These are phyloP conservation scores for Limtongia smithiae DNA, from an alignment of 805 yeast species.

Conservation along the genomic window DNA sequence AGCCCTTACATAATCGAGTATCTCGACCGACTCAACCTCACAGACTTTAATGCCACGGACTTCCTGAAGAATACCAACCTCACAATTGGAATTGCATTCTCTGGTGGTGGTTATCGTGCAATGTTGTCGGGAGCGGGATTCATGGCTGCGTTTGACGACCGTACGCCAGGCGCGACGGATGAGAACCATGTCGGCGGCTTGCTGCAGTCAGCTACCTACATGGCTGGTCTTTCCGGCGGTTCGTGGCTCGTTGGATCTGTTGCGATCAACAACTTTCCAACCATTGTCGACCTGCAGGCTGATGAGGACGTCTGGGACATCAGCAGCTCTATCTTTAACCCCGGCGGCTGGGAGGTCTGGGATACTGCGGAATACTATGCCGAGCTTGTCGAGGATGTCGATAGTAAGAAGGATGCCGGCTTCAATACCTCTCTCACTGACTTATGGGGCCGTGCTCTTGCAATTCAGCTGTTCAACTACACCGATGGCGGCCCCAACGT, in stretches of 20 bases:
- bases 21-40: conserved; percentile 45
- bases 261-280: conserved; percentile 41
- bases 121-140: conserved; percentile 59
- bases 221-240: conserved; percentile 70
- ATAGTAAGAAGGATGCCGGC: conserved; percentile 57
- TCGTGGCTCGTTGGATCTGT: conserved; percentile 62
- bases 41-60: conserved; percentile 38
- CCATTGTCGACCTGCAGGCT: conserved; percentile 34
- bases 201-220: conserved; percentile 52
- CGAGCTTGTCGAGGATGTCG: conserved; percentile 43
- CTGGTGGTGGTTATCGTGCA: conserved; percentile 84
- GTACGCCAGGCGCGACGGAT: conserved; percentile 40
- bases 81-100: conserved; percentile 49
- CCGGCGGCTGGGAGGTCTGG: conserved; percentile 36
- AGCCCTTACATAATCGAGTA: conserved; percentile 41
- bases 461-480: conserved; percentile 65
- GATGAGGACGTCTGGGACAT: conserved; percentile 36
- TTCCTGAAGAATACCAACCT: conserved; percentile 28
- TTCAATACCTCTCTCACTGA: conserved; percentile 68
- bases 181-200: conserved; percentile 48
- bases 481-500: conserved; percentile 62
- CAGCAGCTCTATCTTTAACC: conserved; percentile 30
- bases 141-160: conserved; percentile 48
- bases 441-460: conserved; percentile 73
- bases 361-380: conserved; percentile 52